A percentile compares a stretch with the other conserved stretches of the same genome.
Evolutionary conservation across 208 protist genomes (phyloP).

Genomic region (Trypanosoma conorhini): DNA sequence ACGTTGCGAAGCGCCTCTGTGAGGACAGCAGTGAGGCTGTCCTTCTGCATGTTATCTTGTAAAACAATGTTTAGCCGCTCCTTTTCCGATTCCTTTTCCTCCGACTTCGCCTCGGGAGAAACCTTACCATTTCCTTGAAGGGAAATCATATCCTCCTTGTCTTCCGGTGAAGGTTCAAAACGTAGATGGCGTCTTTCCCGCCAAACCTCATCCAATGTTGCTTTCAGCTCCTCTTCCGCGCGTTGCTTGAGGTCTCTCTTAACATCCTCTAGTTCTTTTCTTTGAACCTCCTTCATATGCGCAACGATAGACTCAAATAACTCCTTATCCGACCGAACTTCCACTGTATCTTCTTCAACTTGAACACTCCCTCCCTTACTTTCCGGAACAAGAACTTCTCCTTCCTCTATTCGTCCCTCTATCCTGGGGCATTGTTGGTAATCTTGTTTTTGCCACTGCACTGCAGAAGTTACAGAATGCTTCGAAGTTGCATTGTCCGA

Average conservation of each 20-base stretch:
- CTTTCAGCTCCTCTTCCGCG: conserved; percentile 55
- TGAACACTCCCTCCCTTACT: background rate
- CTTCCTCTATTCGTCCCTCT: background rate
- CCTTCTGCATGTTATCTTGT: conserved; percentile 6
- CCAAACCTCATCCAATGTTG: conserved; percentile 43
- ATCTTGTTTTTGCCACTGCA: background rate
- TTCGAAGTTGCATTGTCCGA: background rate
- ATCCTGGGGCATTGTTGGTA: background rate
- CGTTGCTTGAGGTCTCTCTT: conserved; percentile 45
- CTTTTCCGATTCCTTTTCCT: conserved; percentile 9
- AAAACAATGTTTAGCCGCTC: background rate
- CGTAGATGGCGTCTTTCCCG: conserved; percentile 28
- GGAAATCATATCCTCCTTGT: background rate
- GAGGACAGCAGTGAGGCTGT: conserved; percentile 61
- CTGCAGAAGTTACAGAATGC: background rate
- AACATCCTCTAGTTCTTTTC: conserved; percentile 43
- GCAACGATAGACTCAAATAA: conserved; percentile 15
- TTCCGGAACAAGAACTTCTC: background rate
- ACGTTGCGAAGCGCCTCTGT: conserved; percentile 65
- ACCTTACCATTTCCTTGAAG: background rate
- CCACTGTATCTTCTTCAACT: conserved; percentile 6
- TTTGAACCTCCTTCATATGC: conserved; percentile 33
- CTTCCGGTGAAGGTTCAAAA: background rate
- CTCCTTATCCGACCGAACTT: conserved; percentile 19
- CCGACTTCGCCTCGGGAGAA: background rate